Conservation (phyloP, 257 asterid species). For the Solanum sitiens region DNA sequence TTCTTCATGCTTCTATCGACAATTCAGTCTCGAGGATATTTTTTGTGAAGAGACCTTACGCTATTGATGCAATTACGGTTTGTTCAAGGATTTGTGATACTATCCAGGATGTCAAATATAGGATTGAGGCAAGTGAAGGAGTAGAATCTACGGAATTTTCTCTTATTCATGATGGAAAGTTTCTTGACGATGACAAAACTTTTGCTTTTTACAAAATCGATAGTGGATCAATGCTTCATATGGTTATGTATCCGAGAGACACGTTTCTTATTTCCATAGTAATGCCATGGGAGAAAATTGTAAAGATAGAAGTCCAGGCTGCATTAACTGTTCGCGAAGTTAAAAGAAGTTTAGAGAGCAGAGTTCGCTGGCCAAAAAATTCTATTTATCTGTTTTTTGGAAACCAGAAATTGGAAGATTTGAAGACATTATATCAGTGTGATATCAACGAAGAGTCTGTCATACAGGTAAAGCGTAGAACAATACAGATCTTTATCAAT, state of each 20-base stretch:
- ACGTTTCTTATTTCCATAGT: neutral
- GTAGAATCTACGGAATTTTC: neutral
- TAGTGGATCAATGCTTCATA: conserved; percentile 7
- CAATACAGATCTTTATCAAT: neutral
- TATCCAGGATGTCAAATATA: conserved; percentile 5
- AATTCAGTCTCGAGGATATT: neutral
- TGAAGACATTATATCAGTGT: neutral
- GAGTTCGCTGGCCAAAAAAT: neutral
- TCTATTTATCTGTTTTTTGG: neutral
- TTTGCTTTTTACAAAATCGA: neutral
- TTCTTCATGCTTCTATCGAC: conserved; percentile 2
- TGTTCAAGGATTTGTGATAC: conserved; percentile 6
- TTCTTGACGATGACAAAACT: conserved; percentile 12
- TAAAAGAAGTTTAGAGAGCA: conserved; percentile 15
- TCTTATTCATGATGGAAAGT: conserved; percentile 8
- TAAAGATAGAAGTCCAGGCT: neutral
- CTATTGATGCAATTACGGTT: neutral
- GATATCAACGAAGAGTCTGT: neutral
- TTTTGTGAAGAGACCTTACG: neutral
- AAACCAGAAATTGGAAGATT: neutral
- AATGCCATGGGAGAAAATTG: conserved; percentile 1
- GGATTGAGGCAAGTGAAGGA: conserved; percentile 2
- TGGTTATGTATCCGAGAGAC: neutral
- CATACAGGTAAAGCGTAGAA: neutral
- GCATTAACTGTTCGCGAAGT: conserved; percentile 4